phyloP scores from a whole-genome alignment of 805 yeast species.

The Ogataea allantospora region DNA sequence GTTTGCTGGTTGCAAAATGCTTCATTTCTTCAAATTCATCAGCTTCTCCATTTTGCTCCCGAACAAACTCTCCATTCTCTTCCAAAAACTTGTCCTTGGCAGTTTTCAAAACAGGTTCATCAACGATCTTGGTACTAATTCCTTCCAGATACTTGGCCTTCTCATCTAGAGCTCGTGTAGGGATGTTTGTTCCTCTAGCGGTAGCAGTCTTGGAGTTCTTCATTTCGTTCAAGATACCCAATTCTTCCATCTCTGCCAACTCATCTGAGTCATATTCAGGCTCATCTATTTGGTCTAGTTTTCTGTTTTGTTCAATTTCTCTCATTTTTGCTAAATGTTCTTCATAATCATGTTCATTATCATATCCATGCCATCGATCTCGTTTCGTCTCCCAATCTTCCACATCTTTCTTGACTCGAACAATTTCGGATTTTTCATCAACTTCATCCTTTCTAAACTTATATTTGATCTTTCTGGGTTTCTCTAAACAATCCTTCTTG shows the following conservation, averaged over 20 bases:
- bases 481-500: constrained; percentile 55
- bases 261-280: constrained; percentile 40
- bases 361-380: constrained; percentile 83
- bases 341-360: constrained; percentile 56
- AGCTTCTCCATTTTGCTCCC: constrained; percentile 58
- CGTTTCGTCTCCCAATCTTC: constrained; percentile 66
- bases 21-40: constrained; percentile 47
- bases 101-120: constrained; percentile 42
- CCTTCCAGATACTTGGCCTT: constrained; percentile 67
- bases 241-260: constrained; percentile 40
- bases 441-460: constrained; percentile 29
- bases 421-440: constrained; percentile 7
- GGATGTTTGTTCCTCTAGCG: constrained; percentile 30
- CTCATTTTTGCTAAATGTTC: constrained; percentile 48
- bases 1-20: constrained; percentile 39
- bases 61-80: constrained; percentile 48
- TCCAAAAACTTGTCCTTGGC: constrained; percentile 33
- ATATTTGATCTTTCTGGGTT: constrained; percentile 45
- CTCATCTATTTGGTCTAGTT: constrained; percentile 24
- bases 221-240: constrained; percentile 34
- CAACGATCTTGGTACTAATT: constrained; percentile 36
- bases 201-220: constrained; percentile 12
- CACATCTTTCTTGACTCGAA: constrained; percentile 25
- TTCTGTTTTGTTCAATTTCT: constrained; percentile 43
- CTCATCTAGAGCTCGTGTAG: constrained; percentile 69